Evolutionary conservation across 148 eudicot genomes (phyloP).

Genomic region (Spergularia marina): DNA sequence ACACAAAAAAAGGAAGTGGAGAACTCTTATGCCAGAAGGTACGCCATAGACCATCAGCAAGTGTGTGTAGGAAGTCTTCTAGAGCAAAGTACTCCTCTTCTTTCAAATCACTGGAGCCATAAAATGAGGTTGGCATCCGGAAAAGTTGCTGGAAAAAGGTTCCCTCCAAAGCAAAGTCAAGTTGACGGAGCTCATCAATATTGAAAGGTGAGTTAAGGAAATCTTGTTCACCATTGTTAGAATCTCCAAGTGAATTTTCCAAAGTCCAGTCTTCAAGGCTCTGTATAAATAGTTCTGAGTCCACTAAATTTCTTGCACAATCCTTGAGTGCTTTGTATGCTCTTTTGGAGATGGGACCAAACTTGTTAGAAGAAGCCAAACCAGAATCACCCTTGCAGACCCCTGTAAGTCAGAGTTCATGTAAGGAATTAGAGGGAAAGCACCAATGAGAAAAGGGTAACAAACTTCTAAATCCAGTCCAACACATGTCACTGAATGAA

Average conservation of each 20-base stretch:
- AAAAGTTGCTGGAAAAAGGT: constrained; percentile 66
- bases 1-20: constrained; percentile 54
- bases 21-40: constrained; percentile 66
- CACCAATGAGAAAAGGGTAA: not conserved
- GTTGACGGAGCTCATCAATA: constrained; percentile 56
- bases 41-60: constrained; percentile 63
- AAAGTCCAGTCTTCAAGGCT: constrained; percentile 63
- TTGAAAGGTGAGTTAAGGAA: constrained; percentile 55
- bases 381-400: constrained; percentile 48
- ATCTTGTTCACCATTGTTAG: constrained; percentile 37
- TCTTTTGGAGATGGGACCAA: constrained; percentile 50
- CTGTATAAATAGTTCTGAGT: constrained; percentile 51
- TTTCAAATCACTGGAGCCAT: constrained; percentile 46
- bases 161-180: constrained; percentile 74
- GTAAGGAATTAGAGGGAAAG: not conserved
- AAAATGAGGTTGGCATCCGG: constrained; percentile 69
- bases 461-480: not conserved
- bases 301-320: constrained; percentile 47
- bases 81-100: constrained; percentile 65
- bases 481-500: not conserved
- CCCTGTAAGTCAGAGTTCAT: constrained; percentile 33
- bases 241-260: constrained; percentile 44
- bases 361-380: constrained; percentile 39
- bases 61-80: constrained; percentile 69
- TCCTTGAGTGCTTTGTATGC: constrained; percentile 51